phyloP scores from a whole-genome alignment of 805 yeast species.

The Ogataea paraovalis region DNA sequence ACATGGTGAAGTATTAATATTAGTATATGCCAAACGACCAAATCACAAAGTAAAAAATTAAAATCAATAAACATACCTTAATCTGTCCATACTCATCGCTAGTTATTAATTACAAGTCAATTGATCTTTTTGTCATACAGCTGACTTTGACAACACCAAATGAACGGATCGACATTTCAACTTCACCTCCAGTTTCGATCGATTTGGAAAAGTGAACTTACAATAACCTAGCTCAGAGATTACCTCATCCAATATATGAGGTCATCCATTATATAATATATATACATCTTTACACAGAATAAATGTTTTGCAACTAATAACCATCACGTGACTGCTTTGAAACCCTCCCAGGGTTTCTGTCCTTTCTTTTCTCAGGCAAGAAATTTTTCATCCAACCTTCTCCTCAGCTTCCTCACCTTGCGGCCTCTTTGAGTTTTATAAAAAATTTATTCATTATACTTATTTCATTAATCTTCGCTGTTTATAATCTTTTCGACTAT shows the following conservation, averaged over 20 bases:
- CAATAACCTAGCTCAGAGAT: too few species aligned
- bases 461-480: too few species aligned
- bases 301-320: too few species aligned
- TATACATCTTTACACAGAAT: too few species aligned
- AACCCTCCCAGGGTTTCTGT: conserved; percentile 3
- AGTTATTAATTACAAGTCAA: too few species aligned
- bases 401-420: background rate
- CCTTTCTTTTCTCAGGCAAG: background rate
- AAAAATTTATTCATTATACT: background rate
- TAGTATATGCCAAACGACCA: background rate
- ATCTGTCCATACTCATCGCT: background rate
- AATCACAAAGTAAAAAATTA: background rate
- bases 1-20: conserved; percentile 7
- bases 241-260: background rate
- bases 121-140: too few species aligned
- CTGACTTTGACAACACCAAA: too few species aligned
- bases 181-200: too few species aligned
- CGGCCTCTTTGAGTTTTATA: background rate
- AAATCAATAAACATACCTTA: background rate
- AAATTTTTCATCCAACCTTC: conserved; percentile 4
- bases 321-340: too few species aligned
- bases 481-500: background rate
- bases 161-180: too few species aligned
- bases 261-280: too few species aligned
- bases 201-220: too few species aligned